Conservation (phyloP, 805 yeast species). For the Hanseniaspora valbyensis region DNA sequence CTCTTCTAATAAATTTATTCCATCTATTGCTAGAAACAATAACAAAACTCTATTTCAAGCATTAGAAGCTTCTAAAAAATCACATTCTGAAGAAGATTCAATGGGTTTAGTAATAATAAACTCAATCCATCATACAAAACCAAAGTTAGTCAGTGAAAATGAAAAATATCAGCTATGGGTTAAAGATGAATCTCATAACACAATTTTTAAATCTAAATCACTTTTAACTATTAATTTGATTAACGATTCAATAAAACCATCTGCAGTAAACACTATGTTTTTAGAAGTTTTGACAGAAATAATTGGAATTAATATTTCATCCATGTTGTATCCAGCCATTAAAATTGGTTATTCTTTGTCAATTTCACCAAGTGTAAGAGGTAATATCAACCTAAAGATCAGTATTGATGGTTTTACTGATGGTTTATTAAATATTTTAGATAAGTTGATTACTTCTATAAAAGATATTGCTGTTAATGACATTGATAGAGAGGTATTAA, state of each 20-base stretch:
- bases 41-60: slow-evolving; percentile 19
- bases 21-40: slow-evolving; percentile 28
- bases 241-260: slow-evolving; percentile 25
- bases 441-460: slow-evolving; percentile 21
- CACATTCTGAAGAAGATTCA: slow-evolving; percentile 25
- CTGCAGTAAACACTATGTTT: slow-evolving; percentile 35
- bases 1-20: slow-evolving; percentile 31
- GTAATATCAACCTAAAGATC: slow-evolving; percentile 44
- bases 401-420: slow-evolving; percentile 43
- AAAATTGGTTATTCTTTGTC: slow-evolving; percentile 49
- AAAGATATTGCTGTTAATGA: not conserved
- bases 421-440: slow-evolving; percentile 32
- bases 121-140: slow-evolving; percentile 24
- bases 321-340: slow-evolving; percentile 42
- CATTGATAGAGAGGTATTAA: slow-evolving; percentile 29
- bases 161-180: slow-evolving; percentile 42
- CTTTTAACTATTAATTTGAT: slow-evolving; percentile 40
- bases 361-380: slow-evolving; percentile 42
- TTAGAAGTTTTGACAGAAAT: slow-evolving; percentile 45
- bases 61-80: slow-evolving; percentile 22
- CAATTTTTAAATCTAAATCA: slow-evolving; percentile 26
- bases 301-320: slow-evolving; percentile 33
- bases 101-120: slow-evolving; percentile 30
- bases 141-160: slow-evolving; percentile 31
- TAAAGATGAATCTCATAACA: slow-evolving; percentile 29